These are phyloP conservation scores for Avena sativa DNA, from an alignment of 176 grass and related monocot genomes.

Conservation along the genomic window DNA sequence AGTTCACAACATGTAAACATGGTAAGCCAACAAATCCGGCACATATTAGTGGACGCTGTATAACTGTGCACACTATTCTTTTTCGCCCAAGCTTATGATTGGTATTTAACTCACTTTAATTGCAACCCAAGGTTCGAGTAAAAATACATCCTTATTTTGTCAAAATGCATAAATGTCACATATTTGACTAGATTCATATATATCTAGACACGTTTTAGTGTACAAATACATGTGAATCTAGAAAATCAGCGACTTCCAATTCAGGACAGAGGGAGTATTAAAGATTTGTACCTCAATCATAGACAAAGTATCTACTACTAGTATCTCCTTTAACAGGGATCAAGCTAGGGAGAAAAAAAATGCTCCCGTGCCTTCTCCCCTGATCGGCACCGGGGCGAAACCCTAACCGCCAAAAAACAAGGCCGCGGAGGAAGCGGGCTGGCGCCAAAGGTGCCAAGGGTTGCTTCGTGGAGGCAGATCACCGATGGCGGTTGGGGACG, in stretches of 20 bases:
- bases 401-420: no score
- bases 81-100: not conserved
- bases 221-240: no score
- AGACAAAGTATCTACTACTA: constrained; percentile 6
- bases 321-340: not conserved
- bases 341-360: no score
- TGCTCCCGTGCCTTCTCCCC: no score
- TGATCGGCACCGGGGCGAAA: no score
- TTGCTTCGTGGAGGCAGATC: no score
- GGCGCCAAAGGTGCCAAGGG: no score
- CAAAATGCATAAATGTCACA: not conserved
- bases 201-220: no score
- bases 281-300: not conserved
- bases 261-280: not conserved
- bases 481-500: no score
- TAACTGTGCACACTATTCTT: not conserved
- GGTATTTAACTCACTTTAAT: not conserved
- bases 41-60: not conserved
- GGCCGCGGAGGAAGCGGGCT: no score
- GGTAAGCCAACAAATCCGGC: not conserved
- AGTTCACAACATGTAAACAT: not conserved
- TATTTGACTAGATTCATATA: no score
- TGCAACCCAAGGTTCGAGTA: not conserved
- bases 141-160: not conserved
- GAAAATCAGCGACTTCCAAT: no score